phyloP scores from a whole-genome alignment of 805 yeast species.

The Barnettozyma populi region DNA sequence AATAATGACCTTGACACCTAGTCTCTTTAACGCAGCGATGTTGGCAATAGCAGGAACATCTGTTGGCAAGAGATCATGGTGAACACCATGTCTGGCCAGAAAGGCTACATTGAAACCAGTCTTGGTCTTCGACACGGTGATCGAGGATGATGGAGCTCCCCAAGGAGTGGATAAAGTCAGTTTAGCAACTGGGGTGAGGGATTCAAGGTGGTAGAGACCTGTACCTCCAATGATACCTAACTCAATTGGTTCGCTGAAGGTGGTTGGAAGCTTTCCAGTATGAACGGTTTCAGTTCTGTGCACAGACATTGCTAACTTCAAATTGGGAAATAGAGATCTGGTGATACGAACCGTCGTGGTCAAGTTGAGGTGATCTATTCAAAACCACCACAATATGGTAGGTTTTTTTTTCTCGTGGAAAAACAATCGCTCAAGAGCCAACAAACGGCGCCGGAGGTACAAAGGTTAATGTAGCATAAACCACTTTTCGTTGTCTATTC shows the following conservation, averaged over 20 bases:
- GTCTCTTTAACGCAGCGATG: conserved; percentile 85
- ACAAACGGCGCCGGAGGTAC: too few relatives aligned
- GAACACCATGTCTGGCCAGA: conserved; percentile 88
- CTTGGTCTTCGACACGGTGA: conserved; percentile 78
- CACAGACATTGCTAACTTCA: conserved; percentile 19
- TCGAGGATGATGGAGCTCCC: conserved; percentile 94
- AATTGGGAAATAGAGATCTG: conserved; percentile 4
- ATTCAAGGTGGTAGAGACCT: conserved; percentile 85
- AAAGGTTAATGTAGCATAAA: neutral
- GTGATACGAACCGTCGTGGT: conserved; percentile 7
- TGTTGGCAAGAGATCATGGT: conserved; percentile 85
- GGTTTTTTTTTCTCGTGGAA: too few relatives aligned
- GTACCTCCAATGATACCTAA: conserved; percentile 97
- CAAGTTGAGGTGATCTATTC: too few relatives aligned
- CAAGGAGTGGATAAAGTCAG: conserved; percentile 87
- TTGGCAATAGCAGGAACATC: conserved; percentile 93
- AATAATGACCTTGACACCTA: conserved; percentile 82
- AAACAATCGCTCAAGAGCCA: too few relatives aligned
- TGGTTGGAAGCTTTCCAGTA: conserved; percentile 34
- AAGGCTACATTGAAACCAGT: conserved; percentile 86
- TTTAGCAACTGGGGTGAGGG: conserved; percentile 79
- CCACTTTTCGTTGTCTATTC: neutral
- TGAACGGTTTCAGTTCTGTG: conserved; percentile 24
- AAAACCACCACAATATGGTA: too few relatives aligned
- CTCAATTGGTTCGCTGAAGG: conserved; percentile 59